Percentiles rank a stretch among this genome's conserved stretches.
These are phyloP conservation scores for Lichtheimia hyalospora DNA, from an alignment of 371 early-diverging fungal species.

Conservation along the genomic window DNA sequence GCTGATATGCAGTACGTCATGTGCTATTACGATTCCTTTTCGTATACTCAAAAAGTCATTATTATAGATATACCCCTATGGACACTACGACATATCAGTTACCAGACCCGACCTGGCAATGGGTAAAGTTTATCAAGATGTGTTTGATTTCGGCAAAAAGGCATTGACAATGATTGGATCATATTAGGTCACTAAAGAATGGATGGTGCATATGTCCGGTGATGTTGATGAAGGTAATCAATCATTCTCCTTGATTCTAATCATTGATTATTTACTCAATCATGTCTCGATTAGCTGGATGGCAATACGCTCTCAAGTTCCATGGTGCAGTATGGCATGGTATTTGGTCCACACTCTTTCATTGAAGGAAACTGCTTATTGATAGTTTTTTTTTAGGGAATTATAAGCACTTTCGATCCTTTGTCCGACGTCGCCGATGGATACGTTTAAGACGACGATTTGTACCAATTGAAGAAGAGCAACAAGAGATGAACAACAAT, in stretches of 20 bases:
- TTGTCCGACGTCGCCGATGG: constrained; percentile 67
- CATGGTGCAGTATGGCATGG: constrained; percentile 54
- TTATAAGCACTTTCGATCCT: constrained; percentile 58
- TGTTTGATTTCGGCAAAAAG: too few species aligned
- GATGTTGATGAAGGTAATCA: constrained; percentile 67
- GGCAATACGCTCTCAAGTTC: constrained; percentile 53
- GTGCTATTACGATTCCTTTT: too few species aligned
- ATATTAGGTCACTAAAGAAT: constrained; percentile 45
- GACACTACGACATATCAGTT: constrained; percentile 51
- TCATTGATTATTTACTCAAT: neutral
- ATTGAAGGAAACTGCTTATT: too few species aligned
- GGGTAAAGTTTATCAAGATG: constrained; percentile 34
- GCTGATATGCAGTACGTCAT: constrained; percentile 34
- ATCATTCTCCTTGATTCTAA: too few species aligned
- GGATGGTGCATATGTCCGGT: constrained; percentile 71
- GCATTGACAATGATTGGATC: too few species aligned
- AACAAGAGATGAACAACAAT: neutral
- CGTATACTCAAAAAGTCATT: neutral
- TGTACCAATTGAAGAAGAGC: neutral
- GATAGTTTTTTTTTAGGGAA: constrained; percentile 21
- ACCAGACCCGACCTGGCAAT: constrained; percentile 69
- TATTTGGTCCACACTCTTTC: neutral
- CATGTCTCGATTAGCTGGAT: constrained; percentile 29
- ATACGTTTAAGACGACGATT: constrained; percentile 49
- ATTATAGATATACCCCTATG: constrained; percentile 50